Base-by-base conservation (phyloP, 345 rosid species). In the Trapa bicornis region DNA sequence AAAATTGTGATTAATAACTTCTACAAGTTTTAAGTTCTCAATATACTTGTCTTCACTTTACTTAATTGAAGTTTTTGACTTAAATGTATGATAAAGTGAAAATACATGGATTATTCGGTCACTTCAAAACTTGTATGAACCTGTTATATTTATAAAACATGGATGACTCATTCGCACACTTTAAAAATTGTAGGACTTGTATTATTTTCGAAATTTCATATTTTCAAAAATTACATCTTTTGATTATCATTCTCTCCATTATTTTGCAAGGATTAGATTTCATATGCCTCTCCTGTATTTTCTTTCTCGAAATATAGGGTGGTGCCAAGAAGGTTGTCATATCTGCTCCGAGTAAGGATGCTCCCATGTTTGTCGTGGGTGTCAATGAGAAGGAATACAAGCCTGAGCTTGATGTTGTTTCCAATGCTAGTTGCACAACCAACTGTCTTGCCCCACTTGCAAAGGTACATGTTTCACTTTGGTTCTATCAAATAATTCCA, bases 401-500 rank as follows among this genome's bases (percentile, higher is more conserved):
- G 56, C 35, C 82, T 36, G 85, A 84, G 33, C 80, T 86, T 45
- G 4, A 73, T 61, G 73, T 86, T 43, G 85, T 84, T 36, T 84
- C 88, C 68, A 86, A 86, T 68, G 91, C 88, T 66, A 86, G 91
- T 75, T 86, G 88, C 86, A 86, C 91, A 32, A 86, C 91, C 67
- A 86, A 86, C 75, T 86, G 91, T 65, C 88, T 86, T 36, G 91
- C 91, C 47, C 88, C 87, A 22, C 76, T 86, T 75, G 91, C 91
- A 43, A 86, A 86, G 85, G 90, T 81, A 52, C n/a, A 58, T 29
- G 16, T 22, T 37, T 17, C 57, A 35, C 29, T 32, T 71, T 42
- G 39, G 39, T 13, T 12, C 0, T 17, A 1, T 65, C 42, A 42
- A 65, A 42, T 32, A 41, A 22, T n/a, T 41, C 6, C 14, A 29